Base-by-base conservation (phyloP, 2,329 filamentous ascomycete genomes). In the Macroventuria anomochaeta region DNA sequence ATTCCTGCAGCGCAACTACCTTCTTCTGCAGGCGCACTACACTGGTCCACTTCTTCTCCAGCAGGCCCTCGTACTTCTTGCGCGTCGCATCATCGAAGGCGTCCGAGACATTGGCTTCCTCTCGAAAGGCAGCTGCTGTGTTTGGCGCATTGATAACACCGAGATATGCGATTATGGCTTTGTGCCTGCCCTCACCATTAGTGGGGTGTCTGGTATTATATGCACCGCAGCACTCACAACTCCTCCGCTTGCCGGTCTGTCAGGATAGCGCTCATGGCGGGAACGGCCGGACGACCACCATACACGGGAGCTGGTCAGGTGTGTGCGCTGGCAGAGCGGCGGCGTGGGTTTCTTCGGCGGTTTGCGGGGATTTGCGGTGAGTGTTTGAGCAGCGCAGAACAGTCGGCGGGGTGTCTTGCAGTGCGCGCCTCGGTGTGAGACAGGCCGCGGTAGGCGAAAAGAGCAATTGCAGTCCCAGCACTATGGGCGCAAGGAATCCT, bases 1-100 rank as follows among this genome's bases (percentile, higher is more conserved):
- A 29, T 20, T 36, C 31, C 26, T 18, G 43, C 15, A 43, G 7
- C 33, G 28, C 32, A 54, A 13, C 29, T 76, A 89, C 91, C 89
- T 96, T 97, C 77, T 96, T 97, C 78, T 97, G 93, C 75, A 97
- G 77, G 57, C 93, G 85, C 68, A 97, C 92, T 23, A 97, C 89
- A 68, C 91, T 95, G 17, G 93, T 97, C 93, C 93, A 97, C 81
- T 97, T 97, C 84, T 96, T 97, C 82, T 97, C 93, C 63, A 97
- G 78, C 23, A 97, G 77, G 1, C 90, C 90, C 76, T 96, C 92
- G 78, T 97, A 97, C 78, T 96, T 96, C 80, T 96, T 96, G 46
- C 88, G 84, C 17, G 91, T 96, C 15, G 85, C 83, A 58, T 89
- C 82, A 72, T 96, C 91, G 67, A 96, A 93, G 40, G 79, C 81